Percentiles rank a stretch among this genome's conserved stretches.
These are phyloP conservation scores for Suillus cothurnatus DNA, from an alignment of 768 basidiomycete genomes.

Conservation along the genomic window DNA sequence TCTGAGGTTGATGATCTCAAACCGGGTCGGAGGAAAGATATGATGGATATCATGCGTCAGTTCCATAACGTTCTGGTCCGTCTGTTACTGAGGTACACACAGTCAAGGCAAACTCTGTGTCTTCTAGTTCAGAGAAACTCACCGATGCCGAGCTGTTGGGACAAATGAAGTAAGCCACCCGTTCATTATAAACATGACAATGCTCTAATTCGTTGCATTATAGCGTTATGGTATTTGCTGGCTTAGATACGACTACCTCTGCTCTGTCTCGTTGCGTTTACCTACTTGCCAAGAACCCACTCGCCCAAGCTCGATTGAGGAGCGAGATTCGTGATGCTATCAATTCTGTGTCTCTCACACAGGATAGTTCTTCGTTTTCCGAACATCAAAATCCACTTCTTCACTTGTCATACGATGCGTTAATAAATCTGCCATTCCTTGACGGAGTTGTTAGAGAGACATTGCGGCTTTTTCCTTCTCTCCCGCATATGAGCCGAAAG, in stretches of 20 bases:
- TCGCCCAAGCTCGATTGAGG: conserved; percentile 3
- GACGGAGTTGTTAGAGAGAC: conserved; percentile 42
- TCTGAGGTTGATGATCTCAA: conserved; percentile 13
- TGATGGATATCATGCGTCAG: conserved; percentile 34
- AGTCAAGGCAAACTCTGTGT: conserved; percentile 27
- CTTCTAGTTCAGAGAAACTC: conserved; percentile 22
- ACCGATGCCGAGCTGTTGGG: conserved; percentile 27
- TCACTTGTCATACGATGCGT: conserved; percentile 30
- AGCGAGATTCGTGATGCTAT: conserved; percentile 15
- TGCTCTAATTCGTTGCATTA: background rate
- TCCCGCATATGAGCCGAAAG: conserved; percentile 18
- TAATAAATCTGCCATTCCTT: conserved; percentile 41
- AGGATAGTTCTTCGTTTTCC: conserved; percentile 14
- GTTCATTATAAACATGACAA: background rate
- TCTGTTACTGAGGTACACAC: background rate
- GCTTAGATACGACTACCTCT: conserved; percentile 18
- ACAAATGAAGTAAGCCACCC: conserved; percentile 27
- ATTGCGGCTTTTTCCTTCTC: conserved; percentile 33
- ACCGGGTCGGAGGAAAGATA: conserved; percentile 19
- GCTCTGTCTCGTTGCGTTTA: conserved; percentile 19
- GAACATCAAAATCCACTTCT: conserved; percentile 19
- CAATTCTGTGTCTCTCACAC: conserved; percentile 12
- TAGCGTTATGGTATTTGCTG: conserved; percentile 28
- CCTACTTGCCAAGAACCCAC: conserved; percentile 19
- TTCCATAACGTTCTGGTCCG: background rate